Evolutionary conservation across 495 filamentous ascomycete species (phyloP), one percentile per base, ranked within the genome.

Genomic region (Penicillium silybi): DNA sequence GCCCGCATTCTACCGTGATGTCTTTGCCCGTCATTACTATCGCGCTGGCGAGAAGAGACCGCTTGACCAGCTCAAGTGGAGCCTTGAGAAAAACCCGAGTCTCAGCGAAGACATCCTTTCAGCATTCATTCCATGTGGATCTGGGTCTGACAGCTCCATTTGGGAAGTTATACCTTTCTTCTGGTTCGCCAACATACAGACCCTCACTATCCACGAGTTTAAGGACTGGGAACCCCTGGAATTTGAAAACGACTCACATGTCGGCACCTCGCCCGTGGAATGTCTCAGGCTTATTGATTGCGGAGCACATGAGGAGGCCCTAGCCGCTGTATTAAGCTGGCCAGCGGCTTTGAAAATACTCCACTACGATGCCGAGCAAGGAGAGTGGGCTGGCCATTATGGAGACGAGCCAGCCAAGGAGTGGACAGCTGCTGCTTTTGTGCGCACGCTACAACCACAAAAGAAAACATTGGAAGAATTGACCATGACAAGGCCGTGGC

Each of bases 401-500:
- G 29, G 8, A 10, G 29, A 11, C 13, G 29, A 32, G 11, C 29
- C 29, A 3, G 29, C 22, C 26, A 46, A 26, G 41, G 17, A 13
- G 18, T 62, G 56, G 59, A 52, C 59, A 37, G 43, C 51, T 41
- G 55, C 51, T 46, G 59, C 56, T 44, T 59, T 62, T 59, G 52
- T 62, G 42, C 50, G 59, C 11, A 17, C 56, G 11, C 37, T 62
- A 22, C 47, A 39, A 25, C 17, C 55, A 41, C 59, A 58, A 39
- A 58, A 41, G 47, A 20, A 22, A 16, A 39, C 42, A 10, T 17
- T 62, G 48, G 40, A 44, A 34, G 58, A 62, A 51, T 20, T 62
- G 35, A 49, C 47, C 4, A 41, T 58, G 39, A 55, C 50, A 26
- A 19, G 58, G 44, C 29, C 29, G 29, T 10, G 29, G 2, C 8